Percentiles rank a stretch among this genome's conserved stretches.
These are phyloP conservation scores for Sordariomycetes sp. DNA, from an alignment of 2,329 filamentous ascomycete species.

Conservation along the genomic window DNA sequence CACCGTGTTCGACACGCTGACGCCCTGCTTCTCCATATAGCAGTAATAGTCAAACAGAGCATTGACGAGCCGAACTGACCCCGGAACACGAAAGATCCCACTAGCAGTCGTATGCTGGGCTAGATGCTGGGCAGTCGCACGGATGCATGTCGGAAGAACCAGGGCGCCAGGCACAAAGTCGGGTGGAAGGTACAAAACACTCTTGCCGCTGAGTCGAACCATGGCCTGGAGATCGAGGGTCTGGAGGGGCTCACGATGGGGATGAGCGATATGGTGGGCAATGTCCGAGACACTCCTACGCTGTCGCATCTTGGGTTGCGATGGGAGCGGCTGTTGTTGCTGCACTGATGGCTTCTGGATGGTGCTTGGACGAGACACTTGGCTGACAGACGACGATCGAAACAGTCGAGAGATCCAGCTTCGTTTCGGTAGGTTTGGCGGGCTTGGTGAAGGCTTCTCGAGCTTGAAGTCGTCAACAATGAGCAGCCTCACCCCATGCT, in stretches of 20 bases:
- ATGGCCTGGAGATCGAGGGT: slow-evolving; percentile 47
- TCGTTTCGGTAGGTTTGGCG: slow-evolving; percentile 17
- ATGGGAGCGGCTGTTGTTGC: not conserved
- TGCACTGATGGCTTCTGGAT: not conserved
- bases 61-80: slow-evolving; percentile 46
- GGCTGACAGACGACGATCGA: slow-evolving; percentile 11
- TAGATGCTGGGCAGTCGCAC: slow-evolving; percentile 56
- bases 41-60: slow-evolving; percentile 57
- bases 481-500: slow-evolving; percentile 44
- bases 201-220: slow-evolving; percentile 54
- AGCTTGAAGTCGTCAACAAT: slow-evolving; percentile 23
- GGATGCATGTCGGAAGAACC: slow-evolving; percentile 54
- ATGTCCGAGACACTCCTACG: slow-evolving; percentile 48
- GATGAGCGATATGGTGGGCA: slow-evolving; percentile 33
- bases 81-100: slow-evolving; percentile 56
- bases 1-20: slow-evolving; percentile 46
- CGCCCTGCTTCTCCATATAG: slow-evolving; percentile 32
- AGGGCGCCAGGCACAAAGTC: slow-evolving; percentile 50
- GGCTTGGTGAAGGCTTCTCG: too few relatives aligned
- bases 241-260: slow-evolving; percentile 34
- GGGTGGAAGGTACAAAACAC: slow-evolving; percentile 48
- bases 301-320: slow-evolving; percentile 13
- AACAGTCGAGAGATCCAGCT: slow-evolving; percentile 29
- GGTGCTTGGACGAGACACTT: slow-evolving; percentile 9
- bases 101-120: slow-evolving; percentile 44